These are phyloP conservation scores for Thymus mandschuricus DNA, from an alignment of 257 asterid species.

Conservation along the genomic window DNA sequence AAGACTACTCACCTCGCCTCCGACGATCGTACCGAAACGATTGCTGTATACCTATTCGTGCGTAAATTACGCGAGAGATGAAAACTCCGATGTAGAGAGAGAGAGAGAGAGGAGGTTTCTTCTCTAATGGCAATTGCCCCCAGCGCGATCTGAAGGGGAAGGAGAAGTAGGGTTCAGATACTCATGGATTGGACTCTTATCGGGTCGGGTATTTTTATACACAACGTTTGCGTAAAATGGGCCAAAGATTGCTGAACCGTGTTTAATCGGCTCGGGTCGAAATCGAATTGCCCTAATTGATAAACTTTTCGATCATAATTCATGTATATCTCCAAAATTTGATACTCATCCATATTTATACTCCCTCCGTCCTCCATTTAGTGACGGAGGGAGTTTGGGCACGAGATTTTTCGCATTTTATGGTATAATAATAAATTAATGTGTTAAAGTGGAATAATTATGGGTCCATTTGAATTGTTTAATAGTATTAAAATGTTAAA, in stretches of 20 bases:
- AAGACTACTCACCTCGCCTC: slow-evolving; percentile 20
- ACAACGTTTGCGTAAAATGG: background rate
- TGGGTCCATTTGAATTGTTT: too few relatives aligned
- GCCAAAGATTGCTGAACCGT: background rate
- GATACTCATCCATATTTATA: too few relatives aligned
- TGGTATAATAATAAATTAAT: too few relatives aligned
- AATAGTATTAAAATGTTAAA: too few relatives aligned
- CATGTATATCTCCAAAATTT: too few relatives aligned
- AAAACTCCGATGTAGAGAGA: background rate
- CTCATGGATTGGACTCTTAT: slow-evolving; percentile 1
- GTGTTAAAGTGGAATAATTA: too few relatives aligned
- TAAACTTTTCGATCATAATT: too few relatives aligned
- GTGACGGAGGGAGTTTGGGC: too few relatives aligned
- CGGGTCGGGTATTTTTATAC: slow-evolving; percentile 19
- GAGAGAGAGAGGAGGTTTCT: background rate
- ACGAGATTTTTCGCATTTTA: too few relatives aligned
- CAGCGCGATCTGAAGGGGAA: slow-evolving; percentile 12
- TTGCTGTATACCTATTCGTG: background rate
- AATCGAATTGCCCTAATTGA: background rate
- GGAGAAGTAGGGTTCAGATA: slow-evolving; percentile 36
- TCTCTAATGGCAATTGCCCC: background rate
- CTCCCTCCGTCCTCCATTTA: too few relatives aligned
- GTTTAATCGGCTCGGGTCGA: background rate
- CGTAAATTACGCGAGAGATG: background rate
- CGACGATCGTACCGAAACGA: background rate